These are phyloP conservation scores for Syncephalastrum contaminatum DNA, from an alignment of 371 early-diverging fungal genomes.

Conservation along the genomic window DNA sequence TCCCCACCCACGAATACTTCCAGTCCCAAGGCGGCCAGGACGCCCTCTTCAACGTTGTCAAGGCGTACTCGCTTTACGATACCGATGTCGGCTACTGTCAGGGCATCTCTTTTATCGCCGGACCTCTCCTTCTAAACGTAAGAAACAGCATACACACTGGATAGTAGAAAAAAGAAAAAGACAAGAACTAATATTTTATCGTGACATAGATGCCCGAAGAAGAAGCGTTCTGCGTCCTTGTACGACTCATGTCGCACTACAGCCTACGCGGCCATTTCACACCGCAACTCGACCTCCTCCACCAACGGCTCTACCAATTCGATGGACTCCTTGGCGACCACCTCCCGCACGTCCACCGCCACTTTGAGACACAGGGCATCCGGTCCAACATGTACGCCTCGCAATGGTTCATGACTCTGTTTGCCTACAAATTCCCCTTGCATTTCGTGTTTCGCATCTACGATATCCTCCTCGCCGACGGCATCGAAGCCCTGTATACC, in stretches of 20 bases:
- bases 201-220: conserved; percentile 90
- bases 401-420: conserved; percentile 95
- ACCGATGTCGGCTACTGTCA: conserved; percentile 94
- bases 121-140: conserved; percentile 87
- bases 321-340: conserved; percentile 80
- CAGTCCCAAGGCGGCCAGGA: conserved; percentile 80
- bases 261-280: conserved; percentile 85
- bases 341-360: conserved; percentile 77
- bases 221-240: conserved; percentile 91
- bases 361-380: conserved; percentile 81
- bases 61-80: conserved; percentile 91
- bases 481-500: conserved; percentile 78
- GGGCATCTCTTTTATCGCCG: conserved; percentile 87
- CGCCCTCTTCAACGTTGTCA: conserved; percentile 84
- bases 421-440: conserved; percentile 93
- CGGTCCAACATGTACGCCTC: conserved; percentile 87
- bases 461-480: conserved; percentile 91
- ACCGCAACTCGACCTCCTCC: conserved; percentile 80
- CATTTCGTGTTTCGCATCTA: conserved; percentile 85
- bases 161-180: no score
- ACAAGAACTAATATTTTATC: no score
- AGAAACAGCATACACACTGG: conserved; percentile 16
- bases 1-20: conserved; percentile 83
- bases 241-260: conserved; percentile 83
- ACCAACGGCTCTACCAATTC: conserved; percentile 83